Percentiles rank a stretch among this genome's conserved stretches.
phyloP scores from a whole-genome alignment of 2,329 filamentous ascomycete genomes.

The Ophiostoma montium region DNA sequence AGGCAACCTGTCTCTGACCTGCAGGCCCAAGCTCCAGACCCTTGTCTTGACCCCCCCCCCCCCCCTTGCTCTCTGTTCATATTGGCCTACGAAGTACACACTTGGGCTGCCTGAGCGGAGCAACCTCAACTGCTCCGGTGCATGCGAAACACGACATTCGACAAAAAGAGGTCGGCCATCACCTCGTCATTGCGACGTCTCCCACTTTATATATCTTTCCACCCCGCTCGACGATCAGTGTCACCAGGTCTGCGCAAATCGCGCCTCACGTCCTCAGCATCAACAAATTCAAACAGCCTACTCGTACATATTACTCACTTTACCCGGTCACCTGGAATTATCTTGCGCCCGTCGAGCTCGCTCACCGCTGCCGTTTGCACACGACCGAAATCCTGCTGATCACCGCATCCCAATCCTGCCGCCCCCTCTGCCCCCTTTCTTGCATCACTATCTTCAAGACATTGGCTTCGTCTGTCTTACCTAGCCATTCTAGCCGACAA shows the following conservation, averaged over 20 bases:
- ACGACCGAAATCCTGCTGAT: conserved; percentile 2
- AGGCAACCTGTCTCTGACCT: background rate
- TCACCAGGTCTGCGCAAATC: background rate
- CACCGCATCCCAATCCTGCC: conserved; percentile 4
- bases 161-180: background rate
- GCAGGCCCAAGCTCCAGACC: background rate
- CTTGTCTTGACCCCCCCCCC: background rate
- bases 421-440: background rate
- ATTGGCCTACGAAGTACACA: background rate
- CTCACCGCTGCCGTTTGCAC: conserved; percentile 7
- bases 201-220: background rate
- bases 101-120: background rate
- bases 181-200: background rate
- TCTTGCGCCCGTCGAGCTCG: background rate
- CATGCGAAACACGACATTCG: background rate
- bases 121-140: background rate
- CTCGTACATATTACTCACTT: too few relatives aligned
- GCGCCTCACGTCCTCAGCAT: background rate
- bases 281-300: background rate
- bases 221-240: background rate
- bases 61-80: background rate
- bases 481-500: background rate
- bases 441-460: background rate
- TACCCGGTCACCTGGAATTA: background rate
- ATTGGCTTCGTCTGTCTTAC: background rate